Conservation (phyloP, 2,329 filamentous ascomycete species). For the Geosmithia putterillii region DNA sequence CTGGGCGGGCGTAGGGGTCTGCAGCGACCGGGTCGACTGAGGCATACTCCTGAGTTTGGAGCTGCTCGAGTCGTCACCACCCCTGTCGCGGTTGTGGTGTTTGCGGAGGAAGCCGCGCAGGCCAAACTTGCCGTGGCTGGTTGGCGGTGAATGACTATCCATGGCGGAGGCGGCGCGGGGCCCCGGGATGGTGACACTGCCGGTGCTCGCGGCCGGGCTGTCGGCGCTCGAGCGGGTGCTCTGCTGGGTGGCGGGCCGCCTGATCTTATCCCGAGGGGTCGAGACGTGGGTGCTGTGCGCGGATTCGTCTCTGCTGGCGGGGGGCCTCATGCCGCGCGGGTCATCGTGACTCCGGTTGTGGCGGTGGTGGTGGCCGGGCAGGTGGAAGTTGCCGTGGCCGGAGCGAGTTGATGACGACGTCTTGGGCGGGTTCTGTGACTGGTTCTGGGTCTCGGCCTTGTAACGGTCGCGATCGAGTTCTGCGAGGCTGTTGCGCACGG, state of each 20-base stretch:
- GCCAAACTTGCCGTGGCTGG: slow-evolving; percentile 37
- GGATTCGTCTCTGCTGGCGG: slow-evolving; percentile 68
- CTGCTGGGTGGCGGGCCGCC: slow-evolving; percentile 29
- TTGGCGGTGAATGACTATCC: slow-evolving; percentile 34
- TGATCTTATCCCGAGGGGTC: slow-evolving; percentile 38
- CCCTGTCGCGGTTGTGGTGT: slow-evolving; percentile 36
- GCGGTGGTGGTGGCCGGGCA: slow-evolving; percentile 54
- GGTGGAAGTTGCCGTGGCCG: slow-evolving; percentile 48
- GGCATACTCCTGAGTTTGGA: slow-evolving; percentile 35
- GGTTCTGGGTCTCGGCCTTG: slow-evolving; percentile 29
- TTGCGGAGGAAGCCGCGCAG: slow-evolving; percentile 37
- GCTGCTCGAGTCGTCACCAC: slow-evolving; percentile 24
- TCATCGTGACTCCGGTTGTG: slow-evolving; percentile 63
- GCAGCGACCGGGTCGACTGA: slow-evolving; percentile 40
- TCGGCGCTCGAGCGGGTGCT: slow-evolving; percentile 48
- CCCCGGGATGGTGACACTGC: slow-evolving; percentile 36
- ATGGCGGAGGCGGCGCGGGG: slow-evolving; percentile 39
- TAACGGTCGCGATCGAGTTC: slow-evolving; percentile 60
- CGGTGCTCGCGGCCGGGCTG: slow-evolving; percentile 70
- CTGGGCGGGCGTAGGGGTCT: slow-evolving; percentile 33
- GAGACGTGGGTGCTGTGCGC: slow-evolving; percentile 28
- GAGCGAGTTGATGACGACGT: slow-evolving; percentile 52
- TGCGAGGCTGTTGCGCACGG: slow-evolving; percentile 56
- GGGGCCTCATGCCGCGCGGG: slow-evolving; percentile 46
- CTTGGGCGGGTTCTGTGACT: slow-evolving; percentile 36